phyloP scores from a whole-genome alignment of 805 yeast species.

The Metschnikowia gruessii region DNA sequence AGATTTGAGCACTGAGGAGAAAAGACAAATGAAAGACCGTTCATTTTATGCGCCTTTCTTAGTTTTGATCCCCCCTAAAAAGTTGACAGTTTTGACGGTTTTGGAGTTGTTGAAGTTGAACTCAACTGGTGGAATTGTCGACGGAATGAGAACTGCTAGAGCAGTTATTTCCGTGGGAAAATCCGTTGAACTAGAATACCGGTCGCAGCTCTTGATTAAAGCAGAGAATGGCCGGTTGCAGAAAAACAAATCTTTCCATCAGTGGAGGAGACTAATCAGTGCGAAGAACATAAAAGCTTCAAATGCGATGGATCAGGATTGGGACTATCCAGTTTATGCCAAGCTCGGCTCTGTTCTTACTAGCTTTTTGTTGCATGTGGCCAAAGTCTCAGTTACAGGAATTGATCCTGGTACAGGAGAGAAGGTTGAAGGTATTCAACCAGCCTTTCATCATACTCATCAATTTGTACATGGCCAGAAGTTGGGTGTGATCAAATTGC shows the following conservation, averaged over 20 bases:
- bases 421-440: conserved; percentile 67
- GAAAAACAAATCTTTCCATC: conserved; percentile 44
- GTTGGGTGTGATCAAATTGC: conserved; percentile 77
- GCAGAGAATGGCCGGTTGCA: conserved; percentile 51
- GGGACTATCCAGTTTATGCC: conserved; percentile 38
- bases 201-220: conserved; percentile 61
- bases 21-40: conserved; percentile 40
- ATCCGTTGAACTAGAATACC: conserved; percentile 81
- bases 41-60: conserved; percentile 74
- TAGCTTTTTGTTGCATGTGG: conserved; percentile 73
- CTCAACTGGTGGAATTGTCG: conserved; percentile 69
- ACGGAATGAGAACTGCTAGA: conserved; percentile 81
- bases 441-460: conserved; percentile 88
- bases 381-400: conserved; percentile 76
- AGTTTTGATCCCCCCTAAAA: conserved; percentile 68
- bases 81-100: conserved; percentile 79
- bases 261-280: conserved; percentile 44
- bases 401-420: conserved; percentile 76
- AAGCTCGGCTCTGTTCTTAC: conserved; percentile 80
- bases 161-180: conserved; percentile 79
- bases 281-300: conserved; percentile 3
- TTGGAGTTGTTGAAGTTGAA: conserved; percentile 74
- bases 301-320: conserved; percentile 17
- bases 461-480: conserved; percentile 77
- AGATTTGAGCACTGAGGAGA: conserved; percentile 13